Evolutionary conservation across 352 stramenopile species (phyloP), one percentile per base, ranked within the genome.

Genomic region (Vaucheria bursata): DNA sequence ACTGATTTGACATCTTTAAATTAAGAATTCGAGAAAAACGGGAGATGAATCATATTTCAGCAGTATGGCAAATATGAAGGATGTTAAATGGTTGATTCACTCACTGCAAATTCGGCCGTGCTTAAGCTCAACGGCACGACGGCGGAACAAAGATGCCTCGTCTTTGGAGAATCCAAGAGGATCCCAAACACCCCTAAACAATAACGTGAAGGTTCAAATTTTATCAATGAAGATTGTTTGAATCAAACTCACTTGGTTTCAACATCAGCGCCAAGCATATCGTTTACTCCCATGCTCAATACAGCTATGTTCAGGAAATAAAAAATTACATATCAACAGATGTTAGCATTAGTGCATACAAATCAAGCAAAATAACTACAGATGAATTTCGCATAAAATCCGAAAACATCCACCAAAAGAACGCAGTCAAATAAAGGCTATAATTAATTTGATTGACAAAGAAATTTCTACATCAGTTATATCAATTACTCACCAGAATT

Each of bases 41-140:
- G 39, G 39, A 12, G 5, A 50, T 50, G 12, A 12, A 12, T 50
- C 5, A 5, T 12, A 50, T 12, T 50, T 50, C 39, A 50, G 12
- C 39, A 12, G 39, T 12, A 50, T 12, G 39, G 39, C 12, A 5
- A 50, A 12, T 12, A 50, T 12, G 5, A 50, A 50, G 39, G 39
- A 12, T 50, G 39, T 12, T 50, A 50, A 50, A n/a, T n/a, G n/a
- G 39, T 50, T 50, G 5, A 5, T 12, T 5, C 39, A 72, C 65
- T 72, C 31, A 72, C 65, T 72, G 65, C 65, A 72, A 35, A 83
- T 71, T 45, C 80, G 80, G 66, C 80, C 80, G 76, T 85, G 80
- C 80, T 85, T 85, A 18, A 85, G 80, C 80, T 85, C 80, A 5
- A 85, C 80, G 34, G 67, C 80, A 29, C 80, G 67, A 38, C 78